phyloP scores from a whole-genome alignment of 305 asterid genomes.

The Coffea humblotiana region DNA sequence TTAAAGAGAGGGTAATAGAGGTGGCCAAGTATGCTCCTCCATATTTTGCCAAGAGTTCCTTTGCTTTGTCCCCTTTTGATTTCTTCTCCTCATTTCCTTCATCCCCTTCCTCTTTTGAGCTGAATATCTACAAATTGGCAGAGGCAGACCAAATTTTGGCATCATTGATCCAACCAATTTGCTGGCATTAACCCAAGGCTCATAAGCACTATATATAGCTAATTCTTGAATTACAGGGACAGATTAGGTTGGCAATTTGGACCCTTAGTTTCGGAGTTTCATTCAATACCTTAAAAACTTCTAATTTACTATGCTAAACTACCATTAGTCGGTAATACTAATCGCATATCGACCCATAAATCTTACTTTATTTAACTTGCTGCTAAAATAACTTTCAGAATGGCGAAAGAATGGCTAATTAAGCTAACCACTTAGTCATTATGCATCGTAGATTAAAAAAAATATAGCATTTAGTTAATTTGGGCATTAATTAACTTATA shows the following conservation, averaged over 20 bases:
- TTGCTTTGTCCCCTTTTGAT: conserved; percentile 85
- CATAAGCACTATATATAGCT: background rate
- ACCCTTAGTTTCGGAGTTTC: background rate
- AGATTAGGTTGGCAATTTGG: background rate
- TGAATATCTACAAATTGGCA: conserved; percentile 54
- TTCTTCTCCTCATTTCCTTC: conserved; percentile 47
- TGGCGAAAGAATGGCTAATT: too few relatives aligned
- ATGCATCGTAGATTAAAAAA: too few relatives aligned
- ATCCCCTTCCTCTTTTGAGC: conserved; percentile 56
- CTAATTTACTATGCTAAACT: too few relatives aligned
- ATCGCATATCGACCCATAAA: too few relatives aligned
- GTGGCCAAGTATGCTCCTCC: conserved; percentile 99
- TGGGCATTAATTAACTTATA: background rate
- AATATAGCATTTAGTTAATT: background rate
- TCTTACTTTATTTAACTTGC: too few relatives aligned
- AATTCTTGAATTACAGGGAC: background rate
- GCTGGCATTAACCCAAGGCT: background rate
- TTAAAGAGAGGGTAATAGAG: conserved; percentile 84
- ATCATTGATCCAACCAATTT: background rate
- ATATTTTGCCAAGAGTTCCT: conserved; percentile 83
- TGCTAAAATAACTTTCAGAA: too few relatives aligned
- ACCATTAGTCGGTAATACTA: too few relatives aligned
- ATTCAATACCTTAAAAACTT: background rate
- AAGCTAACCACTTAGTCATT: background rate
- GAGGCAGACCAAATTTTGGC: background rate